Conservation (phyloP, 179 eudicot species). For the Sideroxylon spinosum region DNA sequence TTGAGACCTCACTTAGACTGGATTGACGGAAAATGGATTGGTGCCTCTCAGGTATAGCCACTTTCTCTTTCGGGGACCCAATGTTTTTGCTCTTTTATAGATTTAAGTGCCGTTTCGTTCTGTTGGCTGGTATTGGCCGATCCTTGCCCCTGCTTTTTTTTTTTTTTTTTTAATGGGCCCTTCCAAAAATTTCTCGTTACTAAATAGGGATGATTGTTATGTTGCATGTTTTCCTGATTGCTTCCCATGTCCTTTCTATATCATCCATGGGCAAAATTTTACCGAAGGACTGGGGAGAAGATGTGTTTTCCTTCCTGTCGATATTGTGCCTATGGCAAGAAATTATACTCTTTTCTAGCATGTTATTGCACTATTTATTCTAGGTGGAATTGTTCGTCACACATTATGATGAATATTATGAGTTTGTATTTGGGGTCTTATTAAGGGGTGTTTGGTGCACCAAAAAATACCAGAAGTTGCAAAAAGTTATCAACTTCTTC, state of each 20-base stretch:
- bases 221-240: background rate
- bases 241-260: background rate
- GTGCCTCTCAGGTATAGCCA: slow-evolving; percentile 44
- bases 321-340: background rate
- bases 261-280: background rate
- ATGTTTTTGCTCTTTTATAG: background rate
- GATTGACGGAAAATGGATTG: slow-evolving; percentile 60
- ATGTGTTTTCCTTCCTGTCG: background rate
- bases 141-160: background rate
- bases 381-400: background rate
- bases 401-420: background rate
- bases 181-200: background rate
- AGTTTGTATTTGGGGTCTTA: background rate
- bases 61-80: background rate
- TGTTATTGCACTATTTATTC: background rate
- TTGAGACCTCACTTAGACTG: slow-evolving; percentile 66
- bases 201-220: background rate
- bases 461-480: no score
- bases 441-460: no score
- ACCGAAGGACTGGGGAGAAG: background rate
- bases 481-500: no score
- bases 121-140: background rate
- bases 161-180: background rate
- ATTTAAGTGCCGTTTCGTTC: background rate
- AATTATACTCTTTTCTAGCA: background rate